Conservation (phyloP, 331 rosid species). For the Rhamnella rubrinervis region DNA sequence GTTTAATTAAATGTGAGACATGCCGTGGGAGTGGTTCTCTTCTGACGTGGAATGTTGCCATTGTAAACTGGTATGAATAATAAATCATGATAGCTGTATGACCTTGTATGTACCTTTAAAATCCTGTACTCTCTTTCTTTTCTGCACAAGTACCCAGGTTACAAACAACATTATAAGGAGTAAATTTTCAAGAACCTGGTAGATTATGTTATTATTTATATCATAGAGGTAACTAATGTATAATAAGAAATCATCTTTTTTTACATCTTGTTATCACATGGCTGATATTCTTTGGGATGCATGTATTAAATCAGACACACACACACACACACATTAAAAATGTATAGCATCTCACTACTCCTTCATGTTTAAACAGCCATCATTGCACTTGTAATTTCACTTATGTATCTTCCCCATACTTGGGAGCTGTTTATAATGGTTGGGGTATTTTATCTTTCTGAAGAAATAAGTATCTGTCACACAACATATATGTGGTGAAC, state of each 20-base stretch:
- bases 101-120: no score
- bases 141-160: no score
- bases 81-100: constrained; percentile 1
- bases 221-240: background rate
- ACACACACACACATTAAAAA: background rate
- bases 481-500: no score
- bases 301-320: background rate
- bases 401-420: no score
- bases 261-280: background rate
- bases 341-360: background rate
- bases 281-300: background rate
- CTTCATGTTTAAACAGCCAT: no score
- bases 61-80: constrained; percentile 71
- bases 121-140: background rate
- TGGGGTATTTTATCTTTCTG: no score
- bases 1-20: constrained; percentile 61
- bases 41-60: constrained; percentile 50
- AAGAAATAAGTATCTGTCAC: no score
- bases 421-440: no score
- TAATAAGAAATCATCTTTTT: no score
- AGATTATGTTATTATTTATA: background rate
- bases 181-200: background rate
- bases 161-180: no score
- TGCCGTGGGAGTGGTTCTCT: constrained; percentile 82
- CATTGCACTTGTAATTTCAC: no score